phyloP scores from a whole-genome alignment of 1,284 basidiomycete species.

The Kalmanozyma brasiliensis region DNA sequence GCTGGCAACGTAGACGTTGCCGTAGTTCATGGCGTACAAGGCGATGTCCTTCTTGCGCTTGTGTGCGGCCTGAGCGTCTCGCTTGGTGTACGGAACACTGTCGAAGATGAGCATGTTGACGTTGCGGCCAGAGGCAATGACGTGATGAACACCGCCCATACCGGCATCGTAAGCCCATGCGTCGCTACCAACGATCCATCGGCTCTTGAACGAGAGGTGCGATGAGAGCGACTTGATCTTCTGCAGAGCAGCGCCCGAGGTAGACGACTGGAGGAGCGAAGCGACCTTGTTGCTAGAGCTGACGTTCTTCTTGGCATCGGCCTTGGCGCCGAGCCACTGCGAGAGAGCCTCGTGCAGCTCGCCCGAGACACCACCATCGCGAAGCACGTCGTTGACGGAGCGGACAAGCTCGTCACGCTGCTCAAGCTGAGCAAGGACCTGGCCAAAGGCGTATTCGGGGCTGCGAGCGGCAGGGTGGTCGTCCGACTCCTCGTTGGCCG shows the following conservation, averaged over 20 bases:
- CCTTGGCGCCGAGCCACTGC: conserved; percentile 51
- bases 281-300: conserved; percentile 45
- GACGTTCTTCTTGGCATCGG: conserved; percentile 51
- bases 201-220: conserved; percentile 54
- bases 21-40: conserved; percentile 95
- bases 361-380: conserved; percentile 43
- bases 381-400: conserved; percentile 56
- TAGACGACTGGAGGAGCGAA: conserved; percentile 74
- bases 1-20: conserved; percentile 93
- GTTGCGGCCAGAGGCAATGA: conserved; percentile 87
- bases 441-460: conserved; percentile 92
- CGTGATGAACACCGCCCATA: conserved; percentile 94
- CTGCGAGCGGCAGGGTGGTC: conserved; percentile 75
- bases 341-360: conserved; percentile 57
- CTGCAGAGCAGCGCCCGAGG: conserved; percentile 64
- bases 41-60: conserved; percentile 68
- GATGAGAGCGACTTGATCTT: conserved; percentile 53
- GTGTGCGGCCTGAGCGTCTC: conserved; percentile 68
- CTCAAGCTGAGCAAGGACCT: conserved; percentile 80
- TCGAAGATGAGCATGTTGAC: conserved; percentile 97
- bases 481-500: conserved; percentile 51
- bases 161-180: conserved; percentile 97
- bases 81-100: conserved; percentile 84
- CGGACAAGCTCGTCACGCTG: conserved; percentile 57
- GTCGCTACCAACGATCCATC: conserved; percentile 98